These are phyloP conservation scores for Venturia oleaginea DNA, from an alignment of 2,329 filamentous ascomycete genomes.

Conservation along the genomic window DNA sequence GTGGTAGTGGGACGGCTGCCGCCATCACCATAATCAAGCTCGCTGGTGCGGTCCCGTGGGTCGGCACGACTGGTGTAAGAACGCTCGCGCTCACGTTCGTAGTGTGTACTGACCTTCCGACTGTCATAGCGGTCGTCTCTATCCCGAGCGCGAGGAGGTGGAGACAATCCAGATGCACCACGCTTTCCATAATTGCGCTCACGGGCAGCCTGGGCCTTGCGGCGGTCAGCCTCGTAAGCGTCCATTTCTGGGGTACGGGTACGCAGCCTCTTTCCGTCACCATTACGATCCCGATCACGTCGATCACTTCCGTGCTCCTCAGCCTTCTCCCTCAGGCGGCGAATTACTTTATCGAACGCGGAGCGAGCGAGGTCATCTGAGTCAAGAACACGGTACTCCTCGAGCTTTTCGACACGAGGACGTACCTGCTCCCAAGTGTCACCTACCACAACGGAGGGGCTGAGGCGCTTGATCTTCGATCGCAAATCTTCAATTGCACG, in stretches of 20 bases:
- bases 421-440: slow-evolving; percentile 88
- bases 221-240: slow-evolving; percentile 88
- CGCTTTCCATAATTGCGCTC: slow-evolving; percentile 87
- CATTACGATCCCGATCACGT: slow-evolving; percentile 37
- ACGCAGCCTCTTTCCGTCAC: slow-evolving; percentile 34
- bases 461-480: slow-evolving; percentile 77
- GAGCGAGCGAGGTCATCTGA: slow-evolving; percentile 73
- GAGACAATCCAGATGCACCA: slow-evolving; percentile 54
- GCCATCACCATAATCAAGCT: slow-evolving; percentile 78
- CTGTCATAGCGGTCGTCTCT: slow-evolving; percentile 34
- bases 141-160: slow-evolving; percentile 31
- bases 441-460: slow-evolving; percentile 66
- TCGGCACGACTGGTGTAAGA: slow-evolving; percentile 75
- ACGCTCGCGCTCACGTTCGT: slow-evolving; percentile 82
- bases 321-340: slow-evolving; percentile 83
- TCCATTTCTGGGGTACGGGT: slow-evolving; percentile 82
- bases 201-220: slow-evolving; percentile 85
- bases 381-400: slow-evolving; percentile 75
- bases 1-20: slow-evolving; percentile 38
- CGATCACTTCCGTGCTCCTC: slow-evolving; percentile 52
- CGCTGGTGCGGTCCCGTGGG: slow-evolving; percentile 64
- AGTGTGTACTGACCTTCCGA: slow-evolving; percentile 57
- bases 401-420: slow-evolving; percentile 65
- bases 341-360: slow-evolving; percentile 87
- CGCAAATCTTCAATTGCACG: slow-evolving; percentile 77